These are phyloP conservation scores for Erodium texanum DNA, from an alignment of 441 rosid species.

Conservation along the genomic window DNA sequence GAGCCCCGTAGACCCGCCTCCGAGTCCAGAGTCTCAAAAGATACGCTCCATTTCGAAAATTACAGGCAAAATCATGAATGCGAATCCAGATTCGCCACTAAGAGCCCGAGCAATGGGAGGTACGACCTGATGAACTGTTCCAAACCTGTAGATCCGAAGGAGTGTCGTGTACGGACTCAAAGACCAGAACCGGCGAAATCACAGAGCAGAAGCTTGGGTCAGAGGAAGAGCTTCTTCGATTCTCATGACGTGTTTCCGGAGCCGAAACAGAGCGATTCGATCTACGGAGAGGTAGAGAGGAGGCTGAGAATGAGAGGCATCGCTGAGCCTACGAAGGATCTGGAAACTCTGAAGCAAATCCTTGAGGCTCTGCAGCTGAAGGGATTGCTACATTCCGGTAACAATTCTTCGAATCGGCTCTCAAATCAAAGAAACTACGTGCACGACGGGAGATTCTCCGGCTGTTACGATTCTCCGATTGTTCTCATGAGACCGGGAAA, in stretches of 20 bases:
- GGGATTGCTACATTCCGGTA: conserved; percentile 66
- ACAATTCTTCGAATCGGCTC: conserved; percentile 21
- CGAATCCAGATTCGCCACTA: not conserved
- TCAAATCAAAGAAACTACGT: conserved; percentile 26
- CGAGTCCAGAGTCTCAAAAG: conserved; percentile 65
- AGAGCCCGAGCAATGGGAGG: no score
- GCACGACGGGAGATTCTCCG: no score
- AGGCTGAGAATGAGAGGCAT: conserved; percentile 55
- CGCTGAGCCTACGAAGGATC: conserved; percentile 68
- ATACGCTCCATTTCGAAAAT: no score
- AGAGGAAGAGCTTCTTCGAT: conserved; percentile 52
- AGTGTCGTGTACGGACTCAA: no score
- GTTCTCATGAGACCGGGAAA: no score
- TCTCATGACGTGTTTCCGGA: conserved; percentile 81
- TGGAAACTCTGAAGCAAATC: conserved; percentile 73
- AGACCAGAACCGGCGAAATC: conserved; percentile 31
- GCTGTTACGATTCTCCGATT: no score
- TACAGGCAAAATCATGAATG: conserved; percentile 14
- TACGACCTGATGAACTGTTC: no score
- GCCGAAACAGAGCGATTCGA: conserved; percentile 37
- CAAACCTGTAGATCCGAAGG: no score
- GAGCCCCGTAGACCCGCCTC: conserved; percentile 86
- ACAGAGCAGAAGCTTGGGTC: conserved; percentile 31
- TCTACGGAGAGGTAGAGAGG: conserved; percentile 55
- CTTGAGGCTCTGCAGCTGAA: conserved; percentile 81